Base-by-base conservation (phyloP, 2,329 filamentous ascomycete species). In the Alternaria burnsii region DNA sequence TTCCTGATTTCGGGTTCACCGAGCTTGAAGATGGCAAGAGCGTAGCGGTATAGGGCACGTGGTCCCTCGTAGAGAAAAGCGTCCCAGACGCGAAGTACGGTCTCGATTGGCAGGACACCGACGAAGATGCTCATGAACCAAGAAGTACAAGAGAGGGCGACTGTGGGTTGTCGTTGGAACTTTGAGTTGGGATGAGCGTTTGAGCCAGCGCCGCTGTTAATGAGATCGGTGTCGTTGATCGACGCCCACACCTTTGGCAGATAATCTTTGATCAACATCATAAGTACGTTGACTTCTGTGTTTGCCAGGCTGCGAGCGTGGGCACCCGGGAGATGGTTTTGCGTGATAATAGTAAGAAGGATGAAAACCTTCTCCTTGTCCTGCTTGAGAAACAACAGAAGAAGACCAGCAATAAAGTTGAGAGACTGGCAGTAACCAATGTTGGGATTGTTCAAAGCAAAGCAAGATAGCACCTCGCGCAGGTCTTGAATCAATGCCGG, bases 81-180 rank as follows among this genome's bases (percentile, higher is more conserved):
- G 71, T 98, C 94, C 94, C 94, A 98, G 1, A 97, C 92, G 8
- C 94, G 90, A 18, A 97, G 85, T 0, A 94, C 94, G 18, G 91
- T 93, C 80, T 98, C 94, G 63, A 97, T 93, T 2, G 94, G 94
- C 18, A 98, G 82, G 0, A 92, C 97, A 54, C 94, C 93, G 62
- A 97, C 95, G 78, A 95, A 97, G 71, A 95, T 91, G 50, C 92
- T 96, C 94, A 98, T 97, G 78, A 98, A 96, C 94, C 94, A 98
- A 4, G 94, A 92, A 10, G 94, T 97, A 78, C 95, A 93, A 69
- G 93, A 96, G 5, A 98, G 85, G 0, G 92, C 95, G 67, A 98
- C 94, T 12, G 94, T 94, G 0, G 94, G 94, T 11, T 97, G 85
- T 5, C 91, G 79, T 52, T 80, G 69, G 44, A 76, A 75, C 42